These are phyloP conservation scores for Gossypium turneri DNA, from an alignment of 345 rosid species.

Conservation along the genomic window DNA sequence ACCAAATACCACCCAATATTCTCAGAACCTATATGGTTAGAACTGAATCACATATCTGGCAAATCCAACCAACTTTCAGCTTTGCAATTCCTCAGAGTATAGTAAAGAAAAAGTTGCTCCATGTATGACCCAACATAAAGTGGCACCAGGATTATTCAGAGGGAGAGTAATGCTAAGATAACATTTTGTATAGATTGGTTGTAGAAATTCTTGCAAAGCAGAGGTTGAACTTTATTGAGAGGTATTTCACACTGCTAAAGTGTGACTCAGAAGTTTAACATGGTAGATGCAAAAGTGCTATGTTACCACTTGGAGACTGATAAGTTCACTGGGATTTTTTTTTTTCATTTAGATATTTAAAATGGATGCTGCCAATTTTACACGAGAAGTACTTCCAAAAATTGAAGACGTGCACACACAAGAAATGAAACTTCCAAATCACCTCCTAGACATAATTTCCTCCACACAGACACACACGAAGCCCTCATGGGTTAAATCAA, in stretches of 20 bases:
- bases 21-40: background rate
- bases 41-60: background rate
- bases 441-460: background rate
- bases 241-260: background rate
- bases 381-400: background rate
- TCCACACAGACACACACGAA: background rate
- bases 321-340: background rate
- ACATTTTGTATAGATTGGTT: background rate
- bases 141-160: background rate
- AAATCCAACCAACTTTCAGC: background rate
- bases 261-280: background rate
- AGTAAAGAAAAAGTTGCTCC: background rate
- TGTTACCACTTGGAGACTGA: background rate
- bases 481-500: background rate
- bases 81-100: background rate
- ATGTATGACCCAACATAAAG: background rate
- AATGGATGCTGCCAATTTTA: background rate
- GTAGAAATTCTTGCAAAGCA: slow-evolving; percentile 1
- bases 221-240: background rate
- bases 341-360: slow-evolving; percentile 1
- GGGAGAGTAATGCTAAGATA: background rate
- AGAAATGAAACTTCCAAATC: background rate
- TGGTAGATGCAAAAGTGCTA: background rate
- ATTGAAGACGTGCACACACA: background rate
- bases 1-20: background rate